Conservation (phyloP, 768 basidiomycete genomes). For the Trametes elegans region DNA sequence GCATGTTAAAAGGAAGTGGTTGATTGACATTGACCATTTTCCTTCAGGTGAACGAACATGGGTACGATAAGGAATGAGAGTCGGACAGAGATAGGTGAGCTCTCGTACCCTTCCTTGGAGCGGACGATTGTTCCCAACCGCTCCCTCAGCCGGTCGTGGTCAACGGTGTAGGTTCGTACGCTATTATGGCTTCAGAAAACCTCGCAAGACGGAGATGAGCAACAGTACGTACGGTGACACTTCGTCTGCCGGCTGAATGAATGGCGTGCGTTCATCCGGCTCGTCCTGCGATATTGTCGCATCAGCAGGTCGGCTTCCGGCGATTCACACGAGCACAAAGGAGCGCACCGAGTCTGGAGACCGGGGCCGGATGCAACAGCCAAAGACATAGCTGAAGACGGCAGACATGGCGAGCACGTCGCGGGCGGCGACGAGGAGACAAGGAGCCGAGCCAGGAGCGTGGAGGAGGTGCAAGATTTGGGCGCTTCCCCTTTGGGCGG, state of each 20-base stretch:
- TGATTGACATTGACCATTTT: constrained; percentile 72
- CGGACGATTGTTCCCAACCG: constrained; percentile 55
- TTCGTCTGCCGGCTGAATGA: constrained; percentile 32
- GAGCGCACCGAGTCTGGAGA: constrained; percentile 6
- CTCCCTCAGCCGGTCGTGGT: constrained; percentile 51
- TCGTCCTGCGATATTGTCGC: constrained; percentile 20
- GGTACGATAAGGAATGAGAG: constrained; percentile 1
- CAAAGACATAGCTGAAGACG: constrained; percentile 21
- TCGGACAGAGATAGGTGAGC: background rate
- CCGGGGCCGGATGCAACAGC: constrained; percentile 25
- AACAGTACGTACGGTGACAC: constrained; percentile 25
- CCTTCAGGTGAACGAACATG: constrained; percentile 31
- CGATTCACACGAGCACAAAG: background rate
- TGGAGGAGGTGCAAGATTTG: constrained; percentile 13
- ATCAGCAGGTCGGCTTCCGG: background rate
- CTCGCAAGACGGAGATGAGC: background rate
- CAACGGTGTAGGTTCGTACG: constrained; percentile 30
- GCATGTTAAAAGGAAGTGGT: constrained; percentile 59
- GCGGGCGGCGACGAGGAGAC: constrained; percentile 11
- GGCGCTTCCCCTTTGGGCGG: constrained; percentile 5
- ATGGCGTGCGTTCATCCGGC: constrained; percentile 32
- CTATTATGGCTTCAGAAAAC: constrained; percentile 10
- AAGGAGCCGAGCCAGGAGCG: constrained; percentile 1
- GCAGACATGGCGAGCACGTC: constrained; percentile 25
- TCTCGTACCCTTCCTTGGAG: constrained; percentile 59